A percentile compares a stretch with the other conserved stretches of the same genome.
These are phyloP conservation scores for Apiospora arundinis DNA, from an alignment of 2,329 filamentous ascomycete species.

Conservation along the genomic window DNA sequence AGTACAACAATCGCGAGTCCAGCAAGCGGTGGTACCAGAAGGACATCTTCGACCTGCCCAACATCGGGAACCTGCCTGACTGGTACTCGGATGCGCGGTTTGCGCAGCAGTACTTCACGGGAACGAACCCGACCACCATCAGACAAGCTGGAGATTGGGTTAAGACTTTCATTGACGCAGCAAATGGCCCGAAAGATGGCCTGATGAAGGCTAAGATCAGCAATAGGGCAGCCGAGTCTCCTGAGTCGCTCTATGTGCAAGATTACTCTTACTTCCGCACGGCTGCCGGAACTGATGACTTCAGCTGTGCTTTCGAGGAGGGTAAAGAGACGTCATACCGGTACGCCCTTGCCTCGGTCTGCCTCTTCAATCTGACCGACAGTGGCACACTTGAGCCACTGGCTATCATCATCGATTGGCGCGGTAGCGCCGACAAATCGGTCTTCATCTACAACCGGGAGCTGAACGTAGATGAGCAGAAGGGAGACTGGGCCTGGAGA, in stretches of 20 bases:
- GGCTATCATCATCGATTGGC: constrained; percentile 56
- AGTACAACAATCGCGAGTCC: constrained; percentile 19
- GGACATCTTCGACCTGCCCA: constrained; percentile 22
- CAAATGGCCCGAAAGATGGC: constrained; percentile 40
- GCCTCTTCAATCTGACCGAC: constrained; percentile 49
- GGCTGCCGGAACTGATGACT: constrained; percentile 29
- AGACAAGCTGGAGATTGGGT: constrained; percentile 32
- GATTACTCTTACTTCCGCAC: constrained; percentile 52
- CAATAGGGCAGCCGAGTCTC: constrained; percentile 35
- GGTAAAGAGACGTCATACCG: constrained; percentile 36
- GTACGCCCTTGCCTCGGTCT: constrained; percentile 47
- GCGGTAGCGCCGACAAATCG: constrained; percentile 47
- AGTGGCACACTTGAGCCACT: constrained; percentile 55
- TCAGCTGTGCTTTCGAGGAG: constrained; percentile 31
- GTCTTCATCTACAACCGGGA: constrained; percentile 57
- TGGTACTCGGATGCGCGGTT: constrained; percentile 53
- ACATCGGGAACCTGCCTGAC: constrained; percentile 33
- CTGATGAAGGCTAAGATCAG: constrained; percentile 40
- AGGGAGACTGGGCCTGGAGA: constrained; percentile 56
- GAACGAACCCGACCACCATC: constrained; percentile 52
- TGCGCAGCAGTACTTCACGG: constrained; percentile 51
- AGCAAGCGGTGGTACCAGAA: not conserved
- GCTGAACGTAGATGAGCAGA: constrained; percentile 42
- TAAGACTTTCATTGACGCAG: constrained; percentile 43
- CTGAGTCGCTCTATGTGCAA: constrained; percentile 47